Conservation (phyloP, 495 filamentous ascomycete species). For the Aspergillus heteromorphus region DNA sequence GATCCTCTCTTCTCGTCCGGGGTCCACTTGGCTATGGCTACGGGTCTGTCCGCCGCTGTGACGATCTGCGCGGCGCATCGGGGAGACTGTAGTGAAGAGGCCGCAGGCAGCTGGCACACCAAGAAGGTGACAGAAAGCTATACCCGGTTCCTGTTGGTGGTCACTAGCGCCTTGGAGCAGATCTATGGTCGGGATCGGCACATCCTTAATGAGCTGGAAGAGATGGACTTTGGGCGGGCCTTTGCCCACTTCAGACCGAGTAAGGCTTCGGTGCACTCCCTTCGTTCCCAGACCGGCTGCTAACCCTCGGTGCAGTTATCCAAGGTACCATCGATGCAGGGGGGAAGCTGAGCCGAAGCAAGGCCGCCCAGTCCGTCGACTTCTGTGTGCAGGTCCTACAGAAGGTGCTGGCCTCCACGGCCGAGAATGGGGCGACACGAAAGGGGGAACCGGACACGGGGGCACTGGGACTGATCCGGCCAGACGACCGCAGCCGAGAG, state of each 20-base stretch:
- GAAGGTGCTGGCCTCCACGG: too few species aligned
- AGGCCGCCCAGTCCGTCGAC: too few species aligned
- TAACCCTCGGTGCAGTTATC: too few species aligned
- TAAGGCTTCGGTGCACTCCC: too few species aligned
- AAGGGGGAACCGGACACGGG: too few species aligned
- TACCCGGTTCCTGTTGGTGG: constrained; percentile 46
- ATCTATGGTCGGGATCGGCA: constrained; percentile 31
- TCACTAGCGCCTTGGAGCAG: constrained; percentile 40
- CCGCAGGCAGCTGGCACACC: constrained; percentile 43
- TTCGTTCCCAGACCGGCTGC: too few species aligned
- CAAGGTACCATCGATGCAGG: too few species aligned
- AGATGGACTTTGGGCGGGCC: constrained; percentile 41
- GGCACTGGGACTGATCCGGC: too few species aligned
- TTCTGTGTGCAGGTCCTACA: too few species aligned
- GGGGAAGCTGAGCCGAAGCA: too few species aligned
- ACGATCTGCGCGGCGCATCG: constrained; percentile 26
- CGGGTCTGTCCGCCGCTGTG: constrained; percentile 43
- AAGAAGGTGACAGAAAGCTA: constrained; percentile 42
- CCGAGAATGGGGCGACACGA: too few species aligned
- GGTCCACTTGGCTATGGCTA: constrained; percentile 42
- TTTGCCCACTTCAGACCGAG: constrained; percentile 40
- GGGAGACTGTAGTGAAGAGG: constrained; percentile 33
- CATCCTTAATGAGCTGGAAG: constrained; percentile 34
- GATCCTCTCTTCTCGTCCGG: constrained; percentile 43
- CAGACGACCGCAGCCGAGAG: too few species aligned